Conservation (phyloP, 768 basidiomycete genomes). For the Amanita brunnescens region DNA sequence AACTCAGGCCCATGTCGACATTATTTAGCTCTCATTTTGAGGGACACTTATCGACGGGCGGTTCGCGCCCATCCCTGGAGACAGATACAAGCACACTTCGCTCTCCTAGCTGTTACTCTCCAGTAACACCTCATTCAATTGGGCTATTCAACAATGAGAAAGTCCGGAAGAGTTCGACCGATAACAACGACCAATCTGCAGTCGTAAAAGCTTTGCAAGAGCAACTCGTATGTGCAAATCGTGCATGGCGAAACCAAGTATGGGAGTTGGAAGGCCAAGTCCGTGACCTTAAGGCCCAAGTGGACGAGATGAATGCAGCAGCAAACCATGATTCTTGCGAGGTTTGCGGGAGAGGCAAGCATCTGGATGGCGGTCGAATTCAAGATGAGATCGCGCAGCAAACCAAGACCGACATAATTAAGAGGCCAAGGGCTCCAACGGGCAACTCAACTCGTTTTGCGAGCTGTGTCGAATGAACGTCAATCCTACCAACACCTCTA, state of each 20-base stretch:
- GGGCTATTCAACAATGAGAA: constrained; percentile 15
- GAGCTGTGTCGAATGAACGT: constrained; percentile 31
- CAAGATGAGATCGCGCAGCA: not conserved
- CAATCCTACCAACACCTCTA: not conserved
- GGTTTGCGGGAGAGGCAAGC: constrained; percentile 48
- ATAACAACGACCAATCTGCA: constrained; percentile 25
- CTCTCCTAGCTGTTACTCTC: constrained; percentile 38
- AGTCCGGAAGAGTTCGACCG: constrained; percentile 14
- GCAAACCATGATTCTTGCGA: constrained; percentile 40
- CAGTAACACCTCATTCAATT: constrained; percentile 34
- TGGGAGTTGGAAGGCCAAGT: constrained; percentile 73
- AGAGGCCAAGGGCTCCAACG: constrained; percentile 62
- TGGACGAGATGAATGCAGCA: constrained; percentile 39
- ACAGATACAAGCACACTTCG: constrained; percentile 43
- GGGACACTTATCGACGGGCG: constrained; percentile 31
- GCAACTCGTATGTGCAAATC: constrained; percentile 46
- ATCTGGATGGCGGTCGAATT: not conserved
- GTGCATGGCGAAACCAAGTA: constrained; percentile 63
- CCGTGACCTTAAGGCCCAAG: constrained; percentile 58
- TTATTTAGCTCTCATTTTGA: constrained; percentile 67
- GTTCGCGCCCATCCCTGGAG: constrained; percentile 28
- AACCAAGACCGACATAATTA: constrained; percentile 34
- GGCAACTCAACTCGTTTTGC: constrained; percentile 57
- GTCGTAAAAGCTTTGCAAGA: constrained; percentile 50
- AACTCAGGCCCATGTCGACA: constrained; percentile 67